A percentile compares a stretch with the other conserved stretches of the same genome.
Evolutionary conservation across 2,329 filamentous ascomycete species (phyloP).

Genomic region (Boeremia exigua): DNA sequence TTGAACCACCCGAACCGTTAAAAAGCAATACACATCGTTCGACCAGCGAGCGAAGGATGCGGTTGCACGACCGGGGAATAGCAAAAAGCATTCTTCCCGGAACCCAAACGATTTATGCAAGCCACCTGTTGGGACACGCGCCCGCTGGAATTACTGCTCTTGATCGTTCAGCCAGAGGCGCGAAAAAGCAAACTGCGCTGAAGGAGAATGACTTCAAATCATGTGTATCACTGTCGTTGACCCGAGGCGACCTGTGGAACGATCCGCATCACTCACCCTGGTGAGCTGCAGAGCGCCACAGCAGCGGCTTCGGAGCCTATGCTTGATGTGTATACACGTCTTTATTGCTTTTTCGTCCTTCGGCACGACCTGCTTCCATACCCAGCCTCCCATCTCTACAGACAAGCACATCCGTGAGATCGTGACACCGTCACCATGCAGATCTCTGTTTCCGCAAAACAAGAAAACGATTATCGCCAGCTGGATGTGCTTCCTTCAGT

Average conservation of each 20-base stretch:
- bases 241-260: background rate
- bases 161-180: conserved; percentile 4
- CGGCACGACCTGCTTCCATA: conserved; percentile 7
- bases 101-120: conserved; percentile 4
- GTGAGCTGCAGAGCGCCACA: conserved; percentile 12
- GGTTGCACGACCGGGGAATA: conserved; percentile 18
- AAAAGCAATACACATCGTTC: conserved; percentile 18
- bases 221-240: background rate
- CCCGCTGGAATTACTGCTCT: conserved; percentile 15
- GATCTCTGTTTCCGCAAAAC: conserved; percentile 10
- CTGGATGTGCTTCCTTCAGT: conserved; percentile 15
- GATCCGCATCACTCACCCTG: background rate
- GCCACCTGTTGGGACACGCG: conserved; percentile 11
- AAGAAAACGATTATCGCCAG: conserved; percentile 8
- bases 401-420: conserved; percentile 13
- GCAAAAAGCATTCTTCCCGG: conserved; percentile 17
- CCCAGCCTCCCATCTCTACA: conserved; percentile 4
- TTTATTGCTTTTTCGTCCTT: conserved; percentile 11
- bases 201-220: background rate
- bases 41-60: conserved; percentile 15
- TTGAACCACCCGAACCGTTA: conserved; percentile 14
- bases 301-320: conserved; percentile 11
- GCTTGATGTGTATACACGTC: conserved; percentile 17
- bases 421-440: conserved; percentile 7
- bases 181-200: conserved; percentile 9